phyloP scores from a whole-genome alignment of 2,329 filamentous ascomycete genomes.

The Pseudonectria foliicola region DNA sequence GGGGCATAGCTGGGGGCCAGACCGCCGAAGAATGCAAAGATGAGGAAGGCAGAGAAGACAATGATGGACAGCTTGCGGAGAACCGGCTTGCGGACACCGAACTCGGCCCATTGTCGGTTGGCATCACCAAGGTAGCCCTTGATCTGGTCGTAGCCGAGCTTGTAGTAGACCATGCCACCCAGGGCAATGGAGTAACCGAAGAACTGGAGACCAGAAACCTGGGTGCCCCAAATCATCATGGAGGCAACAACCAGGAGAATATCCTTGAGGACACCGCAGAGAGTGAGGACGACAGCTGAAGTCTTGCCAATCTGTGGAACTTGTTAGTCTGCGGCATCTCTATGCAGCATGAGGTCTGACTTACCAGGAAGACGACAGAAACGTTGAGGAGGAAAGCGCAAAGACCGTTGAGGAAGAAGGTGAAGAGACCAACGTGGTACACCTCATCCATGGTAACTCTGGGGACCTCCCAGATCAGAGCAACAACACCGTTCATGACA shows the following conservation, averaged over 20 bases:
- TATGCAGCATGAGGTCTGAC: conserved; percentile 20
- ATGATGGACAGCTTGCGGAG: conserved; percentile 73
- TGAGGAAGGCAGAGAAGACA: conserved; percentile 49
- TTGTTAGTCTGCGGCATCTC: conserved; percentile 16
- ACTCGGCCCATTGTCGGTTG: conserved; percentile 76
- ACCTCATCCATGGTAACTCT: conserved; percentile 62
- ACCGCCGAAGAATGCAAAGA: conserved; percentile 65
- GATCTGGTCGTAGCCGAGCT: conserved; percentile 75
- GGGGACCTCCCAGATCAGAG: conserved; percentile 67
- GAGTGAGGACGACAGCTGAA: conserved; percentile 76
- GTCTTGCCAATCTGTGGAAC: conserved; percentile 75
- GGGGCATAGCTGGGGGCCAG: conserved; percentile 55
- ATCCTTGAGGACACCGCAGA: conserved; percentile 83
- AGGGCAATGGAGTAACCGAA: conserved; percentile 80
- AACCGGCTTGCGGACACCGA: conserved; percentile 68
- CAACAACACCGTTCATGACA: conserved; percentile 69
- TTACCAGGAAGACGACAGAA: conserved; percentile 78
- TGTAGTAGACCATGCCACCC: conserved; percentile 72
- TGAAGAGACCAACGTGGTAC: conserved; percentile 64
- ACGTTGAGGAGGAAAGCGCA: conserved; percentile 79
- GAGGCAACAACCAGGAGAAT: conserved; percentile 74
- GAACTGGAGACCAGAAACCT: conserved; percentile 67
- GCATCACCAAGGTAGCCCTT: conserved; percentile 70
- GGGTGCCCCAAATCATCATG: conserved; percentile 75
- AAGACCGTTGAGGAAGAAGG: conserved; percentile 67